Base-by-base conservation (phyloP, 2,329 filamentous ascomycete species). In the Zymoseptoria pseudotritici region DNA sequence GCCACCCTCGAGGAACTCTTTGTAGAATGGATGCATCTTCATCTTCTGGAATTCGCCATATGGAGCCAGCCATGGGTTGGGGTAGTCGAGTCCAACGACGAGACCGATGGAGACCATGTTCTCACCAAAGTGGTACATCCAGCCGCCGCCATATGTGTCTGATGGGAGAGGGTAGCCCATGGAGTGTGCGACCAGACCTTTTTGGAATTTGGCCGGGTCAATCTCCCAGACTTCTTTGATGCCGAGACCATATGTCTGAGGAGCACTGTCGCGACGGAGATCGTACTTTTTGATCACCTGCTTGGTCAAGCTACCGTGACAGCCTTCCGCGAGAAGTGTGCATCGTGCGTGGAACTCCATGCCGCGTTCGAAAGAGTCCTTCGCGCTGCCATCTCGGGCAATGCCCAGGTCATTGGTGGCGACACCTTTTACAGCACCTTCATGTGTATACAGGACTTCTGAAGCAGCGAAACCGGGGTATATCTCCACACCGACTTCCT, bases 91-190 rank as follows among this genome's bases (percentile, higher is more conserved):
- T 22, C 92, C 92, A 46, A 95, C 89, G 10, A 99, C 94, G 19
- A 97, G 81, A 22, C 94, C 94, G 58, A 99, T 82, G 66, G 87
- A 91, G 61, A 99, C 93, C 69, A 97, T 83, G 76, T 97, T 99
- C 69, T 99, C 93, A 46, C 92, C 94, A 75, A 97, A 99, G 76
- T 99, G 94, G 72, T 99, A 99, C 90, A 99, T 92, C 87, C 91
- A 99, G n/a, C 90, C 91, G 66, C 94, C 94, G 66, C 94, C 94
- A 73, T 99, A 99, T 8, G 92, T 94, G 72, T 97, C 88, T 68
- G 82, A 85, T 17, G 91, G 85, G 52, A 99, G 78, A 20, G 94
- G 94, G 71, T 96, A 97, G 20, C 94, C 94, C 86, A 99, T 85
- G 4, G 91, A 89, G 78, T 99, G 94, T 3, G 87, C 84, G 53